These are phyloP conservation scores for Aspergillus persii DNA, from an alignment of 2,329 filamentous ascomycete species.

Conservation along the genomic window DNA sequence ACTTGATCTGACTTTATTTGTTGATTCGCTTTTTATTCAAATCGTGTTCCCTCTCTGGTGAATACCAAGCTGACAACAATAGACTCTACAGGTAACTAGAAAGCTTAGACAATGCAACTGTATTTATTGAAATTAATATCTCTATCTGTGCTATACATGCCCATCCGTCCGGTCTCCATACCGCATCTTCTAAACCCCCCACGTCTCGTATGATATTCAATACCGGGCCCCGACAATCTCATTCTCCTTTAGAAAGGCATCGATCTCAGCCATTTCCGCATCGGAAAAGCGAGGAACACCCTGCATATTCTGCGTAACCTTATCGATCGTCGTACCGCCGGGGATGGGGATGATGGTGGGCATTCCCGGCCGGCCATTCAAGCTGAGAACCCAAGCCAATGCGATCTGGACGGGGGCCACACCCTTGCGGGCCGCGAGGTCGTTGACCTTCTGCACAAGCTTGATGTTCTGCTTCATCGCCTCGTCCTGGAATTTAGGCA, in stretches of 20 bases:
- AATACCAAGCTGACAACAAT: slow-evolving; percentile 1
- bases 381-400: slow-evolving; percentile 48
- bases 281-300: slow-evolving; percentile 30
- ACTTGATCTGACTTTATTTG: slow-evolving; percentile 43
- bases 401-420: slow-evolving; percentile 48
- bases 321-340: slow-evolving; percentile 36
- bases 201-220: neutral
- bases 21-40: slow-evolving; percentile 5
- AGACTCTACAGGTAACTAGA: neutral
- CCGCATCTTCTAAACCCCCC: neutral
- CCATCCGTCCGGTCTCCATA: neutral
- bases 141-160: slow-evolving; percentile 1
- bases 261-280: slow-evolving; percentile 49
- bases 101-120: neutral
- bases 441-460: slow-evolving; percentile 47
- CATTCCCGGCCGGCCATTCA: slow-evolving; percentile 43
- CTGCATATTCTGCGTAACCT: slow-evolving; percentile 35
- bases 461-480: slow-evolving; percentile 51
- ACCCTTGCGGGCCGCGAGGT: slow-evolving; percentile 46
- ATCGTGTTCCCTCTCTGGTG: slow-evolving; percentile 12
- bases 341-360: slow-evolving; percentile 42
- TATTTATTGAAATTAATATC: neutral
- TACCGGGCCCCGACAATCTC: slow-evolving; percentile 36
- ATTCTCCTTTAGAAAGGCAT: slow-evolving; percentile 50
- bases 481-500: slow-evolving; percentile 53